Evolutionary conservation across 345 rosid genomes (phyloP), one percentile per base, ranked within the genome.

Genomic region (Arabidopsis arenosa): DNA sequence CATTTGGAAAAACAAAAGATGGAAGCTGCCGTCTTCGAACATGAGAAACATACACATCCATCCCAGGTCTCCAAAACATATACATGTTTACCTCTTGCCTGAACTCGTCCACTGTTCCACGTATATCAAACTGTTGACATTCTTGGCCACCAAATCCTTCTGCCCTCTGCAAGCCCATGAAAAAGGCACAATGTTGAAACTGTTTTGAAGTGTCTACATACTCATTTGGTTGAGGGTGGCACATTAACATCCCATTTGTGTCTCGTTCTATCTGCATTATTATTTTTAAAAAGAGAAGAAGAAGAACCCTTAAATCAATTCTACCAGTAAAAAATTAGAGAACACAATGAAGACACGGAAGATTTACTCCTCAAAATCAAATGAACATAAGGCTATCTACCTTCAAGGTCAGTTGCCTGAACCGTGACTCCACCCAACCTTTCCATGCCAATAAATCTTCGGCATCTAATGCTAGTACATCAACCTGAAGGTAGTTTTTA

Each of bases 351-450:
- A 41, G 55, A 26, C 8, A 44, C 7, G 13, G 44, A 28, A 57
- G 21, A 35, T 70, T 7, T n/a, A 30, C 18, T 7, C 23, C 8
- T 39, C 43, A 61, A 67, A 7, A 60, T 54, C 63, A 44, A 39
- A 45, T 12, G 43, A 66, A 52, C 28, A 75, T 14, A 67, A n/a
- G 18, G 28, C 40, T 75, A 47, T 59, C 49, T 69, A 84, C 93
- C 86, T 85, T 88, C 76, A 88, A 79, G 17, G 87, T 88, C 35
- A 88, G 83, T 68, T 81, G 90, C 60, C 93, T 81, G 76, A 88
- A 83, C 77, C 90, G 87, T 37, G 90, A 88, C 82, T 88, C 90
- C 75, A 88, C 93, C 93, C 93, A 88, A 56, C 93, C 93, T 76
- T 81, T 88, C 93, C 90, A 88, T 53, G 84, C 76, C 64, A 82